Conservation (phyloP, 371 early-diverging fungal genomes). For the Rhizopus delemar region DNA sequence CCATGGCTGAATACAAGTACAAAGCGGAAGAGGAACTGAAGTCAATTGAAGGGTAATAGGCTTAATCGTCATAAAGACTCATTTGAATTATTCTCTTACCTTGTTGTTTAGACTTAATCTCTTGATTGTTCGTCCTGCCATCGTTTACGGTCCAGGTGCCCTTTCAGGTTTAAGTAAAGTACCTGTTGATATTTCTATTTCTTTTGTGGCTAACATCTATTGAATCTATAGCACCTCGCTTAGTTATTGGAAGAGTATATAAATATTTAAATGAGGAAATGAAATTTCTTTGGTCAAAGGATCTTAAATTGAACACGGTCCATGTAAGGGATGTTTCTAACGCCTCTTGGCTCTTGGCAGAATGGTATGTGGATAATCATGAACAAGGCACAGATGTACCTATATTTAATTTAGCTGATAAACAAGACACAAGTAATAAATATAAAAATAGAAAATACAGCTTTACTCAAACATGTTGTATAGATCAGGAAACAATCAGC, state of each 20-base stretch:
- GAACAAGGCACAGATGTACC: constrained; percentile 9
- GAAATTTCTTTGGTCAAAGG: constrained; percentile 90
- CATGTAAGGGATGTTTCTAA: constrained; percentile 86
- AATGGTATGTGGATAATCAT: constrained; percentile 53
- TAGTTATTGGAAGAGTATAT: constrained; percentile 92
- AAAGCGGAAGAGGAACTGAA: constrained; percentile 80
- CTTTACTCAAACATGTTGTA: background rate
- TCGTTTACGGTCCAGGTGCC: constrained; percentile 87
- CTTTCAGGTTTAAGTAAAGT: constrained; percentile 70
- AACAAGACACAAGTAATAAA: constrained; percentile 66
- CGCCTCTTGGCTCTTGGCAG: constrained; percentile 73
- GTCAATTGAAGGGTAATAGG: constrained; percentile 51
- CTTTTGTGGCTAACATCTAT: background rate
- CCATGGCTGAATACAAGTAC: constrained; percentile 73
- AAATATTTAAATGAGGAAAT: constrained; percentile 79
- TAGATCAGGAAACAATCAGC: constrained; percentile 83
- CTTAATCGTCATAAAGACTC: background rate
- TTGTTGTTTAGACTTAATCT: constrained; percentile 60
- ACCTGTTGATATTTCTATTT: no score
- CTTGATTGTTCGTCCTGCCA: constrained; percentile 86
- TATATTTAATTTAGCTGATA: constrained; percentile 80
- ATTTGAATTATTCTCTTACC: background rate
- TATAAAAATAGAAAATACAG: background rate
- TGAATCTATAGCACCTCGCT: constrained; percentile 72
- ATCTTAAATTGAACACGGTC: constrained; percentile 87